Evolutionary conservation across 345 rosid species (phyloP), one percentile per base, ranked within the genome.

Genomic region (Eucalyptus leucophloia): DNA sequence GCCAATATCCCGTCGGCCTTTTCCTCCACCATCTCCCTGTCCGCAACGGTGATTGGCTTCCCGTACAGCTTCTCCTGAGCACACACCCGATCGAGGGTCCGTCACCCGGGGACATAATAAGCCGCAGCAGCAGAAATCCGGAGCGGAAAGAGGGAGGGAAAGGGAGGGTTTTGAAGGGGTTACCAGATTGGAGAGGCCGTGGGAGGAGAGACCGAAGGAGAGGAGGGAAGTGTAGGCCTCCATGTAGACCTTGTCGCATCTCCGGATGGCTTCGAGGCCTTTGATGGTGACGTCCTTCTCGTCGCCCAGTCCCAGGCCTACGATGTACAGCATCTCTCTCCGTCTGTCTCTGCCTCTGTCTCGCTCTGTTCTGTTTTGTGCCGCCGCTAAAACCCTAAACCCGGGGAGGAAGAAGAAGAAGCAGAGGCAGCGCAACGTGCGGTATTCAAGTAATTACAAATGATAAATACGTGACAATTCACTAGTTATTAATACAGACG

Each of bases 191-290:
- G 98, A 94, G 67, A 98, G 92, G 28, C 99, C 99, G 83, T 93
- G 89, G 13, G 95, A 17, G 86, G 99, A 95, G 91, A 97, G 94
- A 89, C 99, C 98, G 34, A 97, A 98, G 69, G 97, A 97, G 91
- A 97, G 95, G 89, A 97, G 97, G 88, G 99, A 96, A 89, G 99
- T 97, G 91, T 97, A 97, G 86, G 98, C 98, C 94, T 97, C 99
- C 90, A 96, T 95, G 93, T 94, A 97, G 47, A 96, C 94, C 89
- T 95, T 96, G 90, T 95, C 96, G 77, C 96, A 97, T 89, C 92
- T 96, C 87, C 93, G 93, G 65, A 96, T 95, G 1, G 98, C 98
- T 32, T 97, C 99, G 30, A 96, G 89, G 53, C 99, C 99, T 93
- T 93, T 94, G 69, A 97, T 82, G 23, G 99, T 96, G 49, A 97